Conservation (phyloP, 441 rosid species). For the Erodium texanum region DNA sequence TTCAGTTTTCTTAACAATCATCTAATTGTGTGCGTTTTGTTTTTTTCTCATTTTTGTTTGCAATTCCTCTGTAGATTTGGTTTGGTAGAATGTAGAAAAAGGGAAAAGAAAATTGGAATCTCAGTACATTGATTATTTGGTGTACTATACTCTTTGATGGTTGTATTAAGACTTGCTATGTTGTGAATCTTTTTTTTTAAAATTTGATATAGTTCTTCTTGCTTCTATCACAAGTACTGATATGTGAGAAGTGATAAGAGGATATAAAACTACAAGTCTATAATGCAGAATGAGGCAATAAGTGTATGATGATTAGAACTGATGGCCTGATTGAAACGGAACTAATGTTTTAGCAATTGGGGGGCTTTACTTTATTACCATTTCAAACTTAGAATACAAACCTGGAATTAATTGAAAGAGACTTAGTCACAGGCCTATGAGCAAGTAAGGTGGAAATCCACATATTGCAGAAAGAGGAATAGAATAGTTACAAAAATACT, state of each 20-base stretch:
- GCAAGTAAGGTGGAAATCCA: neutral
- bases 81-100: neutral
- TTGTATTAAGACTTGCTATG: neutral
- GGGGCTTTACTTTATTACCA: neutral
- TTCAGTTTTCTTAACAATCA: no score
- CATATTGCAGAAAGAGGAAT: neutral
- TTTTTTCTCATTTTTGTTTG: neutral
- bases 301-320: neutral
- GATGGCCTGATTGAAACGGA: neutral
- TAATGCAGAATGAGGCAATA: neutral
- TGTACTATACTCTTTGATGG: neutral
- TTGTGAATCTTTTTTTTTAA: neutral
- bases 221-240: neutral
- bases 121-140: neutral
- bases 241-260: neutral
- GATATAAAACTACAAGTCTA: neutral
- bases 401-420: neutral
- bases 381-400: neutral
- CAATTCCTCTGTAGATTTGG: neutral
- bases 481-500: neutral
- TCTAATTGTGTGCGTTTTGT: neutral
- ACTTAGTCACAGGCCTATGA: neutral
- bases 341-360: neutral
- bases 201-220: neutral
- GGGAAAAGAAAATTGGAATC: neutral